Conservation (phyloP, 2,329 filamentous ascomycete species). For the Neonectria faginata region DNA sequence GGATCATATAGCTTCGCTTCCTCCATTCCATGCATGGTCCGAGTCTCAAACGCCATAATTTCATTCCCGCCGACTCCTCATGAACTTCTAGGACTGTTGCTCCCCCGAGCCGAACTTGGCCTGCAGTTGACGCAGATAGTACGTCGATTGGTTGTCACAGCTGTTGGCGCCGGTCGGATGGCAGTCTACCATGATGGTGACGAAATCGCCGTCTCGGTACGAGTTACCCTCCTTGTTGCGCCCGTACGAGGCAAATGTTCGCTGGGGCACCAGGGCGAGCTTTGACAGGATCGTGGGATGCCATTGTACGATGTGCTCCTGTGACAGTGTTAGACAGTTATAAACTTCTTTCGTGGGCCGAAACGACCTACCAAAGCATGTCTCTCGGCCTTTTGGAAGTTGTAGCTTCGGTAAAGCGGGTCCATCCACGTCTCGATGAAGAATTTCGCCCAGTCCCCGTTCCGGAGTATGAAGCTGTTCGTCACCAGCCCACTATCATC, state of each 20-base stretch:
- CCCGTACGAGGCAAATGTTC: slow-evolving; percentile 83
- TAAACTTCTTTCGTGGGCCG: background rate
- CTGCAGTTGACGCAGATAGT: slow-evolving; percentile 62
- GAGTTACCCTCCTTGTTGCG: slow-evolving; percentile 65
- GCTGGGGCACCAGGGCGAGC: slow-evolving; percentile 89
- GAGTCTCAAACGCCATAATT: slow-evolving; percentile 23
- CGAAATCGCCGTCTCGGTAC: slow-evolving; percentile 87
- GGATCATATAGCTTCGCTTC: background rate
- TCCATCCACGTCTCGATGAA: slow-evolving; percentile 97
- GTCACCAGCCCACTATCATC: slow-evolving; percentile 83
- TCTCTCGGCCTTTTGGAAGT: slow-evolving; percentile 93
- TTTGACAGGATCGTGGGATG: slow-evolving; percentile 95
- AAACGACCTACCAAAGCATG: slow-evolving; percentile 82
- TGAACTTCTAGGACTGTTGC: slow-evolving; percentile 11
- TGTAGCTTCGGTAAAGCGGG: slow-evolving; percentile 91
- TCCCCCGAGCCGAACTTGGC: slow-evolving; percentile 50
- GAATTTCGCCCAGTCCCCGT: slow-evolving; percentile 91
- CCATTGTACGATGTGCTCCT: slow-evolving; percentile 95
- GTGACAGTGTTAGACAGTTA: slow-evolving; percentile 44
- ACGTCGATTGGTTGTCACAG: slow-evolving; percentile 78
- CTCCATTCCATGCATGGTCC: slow-evolving; percentile 2
- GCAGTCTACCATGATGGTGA: slow-evolving; percentile 83
- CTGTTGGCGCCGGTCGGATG: slow-evolving; percentile 65
- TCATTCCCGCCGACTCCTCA: slow-evolving; percentile 3
- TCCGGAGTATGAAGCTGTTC: slow-evolving; percentile 82